phyloP scores from a whole-genome alignment of 805 yeast species.

The Hanseniaspora clermontiae region DNA sequence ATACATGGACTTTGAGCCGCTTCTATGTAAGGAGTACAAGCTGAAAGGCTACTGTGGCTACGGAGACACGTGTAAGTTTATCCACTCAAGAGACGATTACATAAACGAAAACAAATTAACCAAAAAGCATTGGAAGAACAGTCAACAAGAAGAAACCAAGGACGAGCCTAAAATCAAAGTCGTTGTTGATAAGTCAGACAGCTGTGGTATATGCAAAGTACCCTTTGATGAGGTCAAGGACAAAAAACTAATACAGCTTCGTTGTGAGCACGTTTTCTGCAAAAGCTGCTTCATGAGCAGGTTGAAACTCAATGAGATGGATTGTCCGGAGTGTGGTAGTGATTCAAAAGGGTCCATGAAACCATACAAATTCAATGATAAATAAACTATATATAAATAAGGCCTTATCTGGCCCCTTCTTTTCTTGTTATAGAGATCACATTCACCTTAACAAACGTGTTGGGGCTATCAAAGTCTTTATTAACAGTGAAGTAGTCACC shows the following conservation, averaged over 20 bases:
- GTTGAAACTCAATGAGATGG: constrained; percentile 30
- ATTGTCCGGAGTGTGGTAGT: constrained; percentile 45
- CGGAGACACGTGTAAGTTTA: constrained; percentile 92
- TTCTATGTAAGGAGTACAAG: constrained; percentile 82
- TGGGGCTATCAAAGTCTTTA: constrained; percentile 52
- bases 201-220: constrained; percentile 47
- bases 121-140: constrained; percentile 52
- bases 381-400: constrained; percentile 27
- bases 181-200: constrained; percentile 36
- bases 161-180: constrained; percentile 16
- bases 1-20: constrained; percentile 76
- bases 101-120: constrained; percentile 53
- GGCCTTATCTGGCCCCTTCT: constrained; percentile 33
- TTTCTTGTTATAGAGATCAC: constrained; percentile 41
- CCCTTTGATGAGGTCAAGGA: constrained; percentile 28
- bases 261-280: constrained; percentile 55
- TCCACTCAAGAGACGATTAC: constrained; percentile 82
- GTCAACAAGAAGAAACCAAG: constrained; percentile 17
- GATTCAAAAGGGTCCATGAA: constrained; percentile 43
- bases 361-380: constrained; percentile 1
- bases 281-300: constrained; percentile 43
- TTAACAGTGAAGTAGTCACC: constrained; percentile 58
- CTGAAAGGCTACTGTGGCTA: constrained; percentile 93
- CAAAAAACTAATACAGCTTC: constrained; percentile 42
- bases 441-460: constrained; percentile 52